Evolutionary conservation across 176 grass and related monocot species (phyloP).

Genomic region (Oryza glaberrima): DNA sequence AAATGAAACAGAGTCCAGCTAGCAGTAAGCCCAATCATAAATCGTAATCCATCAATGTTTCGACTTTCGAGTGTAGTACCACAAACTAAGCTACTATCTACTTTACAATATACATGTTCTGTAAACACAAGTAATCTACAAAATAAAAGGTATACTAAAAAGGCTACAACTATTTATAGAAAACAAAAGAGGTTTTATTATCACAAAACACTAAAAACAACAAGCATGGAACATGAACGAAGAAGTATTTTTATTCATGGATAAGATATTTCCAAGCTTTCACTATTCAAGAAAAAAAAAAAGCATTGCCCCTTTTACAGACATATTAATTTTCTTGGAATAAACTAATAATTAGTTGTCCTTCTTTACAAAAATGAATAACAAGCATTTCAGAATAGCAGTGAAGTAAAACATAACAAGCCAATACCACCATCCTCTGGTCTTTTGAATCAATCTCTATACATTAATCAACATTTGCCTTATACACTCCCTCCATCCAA

Average conservation of each 20-base stretch:
- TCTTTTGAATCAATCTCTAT: not conserved
- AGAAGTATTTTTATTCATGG: not conserved
- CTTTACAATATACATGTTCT: not conserved
- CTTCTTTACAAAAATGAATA: not conserved
- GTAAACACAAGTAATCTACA: not conserved
- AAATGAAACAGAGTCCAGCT: not conserved
- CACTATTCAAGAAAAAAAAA: conserved; percentile 2
- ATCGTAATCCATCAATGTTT: not conserved
- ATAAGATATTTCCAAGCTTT: not conserved
- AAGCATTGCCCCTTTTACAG: not conserved
- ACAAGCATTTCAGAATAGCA: not conserved
- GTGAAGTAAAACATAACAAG: not conserved
- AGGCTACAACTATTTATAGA: conserved; percentile 1
- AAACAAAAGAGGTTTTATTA: not conserved
- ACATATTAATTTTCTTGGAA: not conserved
- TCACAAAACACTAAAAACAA: not conserved
- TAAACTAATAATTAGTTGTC: not conserved
- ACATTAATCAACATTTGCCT: not conserved
- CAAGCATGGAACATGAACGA: not conserved
- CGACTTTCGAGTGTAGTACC: not conserved
- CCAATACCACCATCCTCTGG: not conserved
- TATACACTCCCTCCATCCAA: not conserved
- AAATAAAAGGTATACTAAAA: not conserved
- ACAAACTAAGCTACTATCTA: not conserved
- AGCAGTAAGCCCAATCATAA: not conserved